Percentiles rank a stretch among this genome's conserved stretches.
These are phyloP conservation scores for Trichomonas vaginalis DNA, from an alignment of 208 protist species.

Conservation along the genomic window DNA sequence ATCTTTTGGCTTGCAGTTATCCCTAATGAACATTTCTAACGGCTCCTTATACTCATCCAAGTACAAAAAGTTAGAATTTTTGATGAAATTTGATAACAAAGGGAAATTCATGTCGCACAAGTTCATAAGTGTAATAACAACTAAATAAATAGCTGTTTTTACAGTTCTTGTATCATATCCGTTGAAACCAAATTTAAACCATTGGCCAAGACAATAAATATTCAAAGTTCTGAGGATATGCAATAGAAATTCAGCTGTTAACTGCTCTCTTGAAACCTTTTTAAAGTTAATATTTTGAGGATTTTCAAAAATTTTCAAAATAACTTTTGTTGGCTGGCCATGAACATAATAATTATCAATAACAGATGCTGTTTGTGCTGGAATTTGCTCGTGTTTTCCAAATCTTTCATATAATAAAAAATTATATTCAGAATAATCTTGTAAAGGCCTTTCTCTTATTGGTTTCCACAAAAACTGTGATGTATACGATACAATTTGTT, in stretches of 20 bases:
- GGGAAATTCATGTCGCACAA: not conserved
- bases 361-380: too few relatives aligned
- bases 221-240: not conserved
- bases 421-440: not conserved
- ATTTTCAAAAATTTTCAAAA: not conserved
- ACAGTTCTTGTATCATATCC: not conserved
- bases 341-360: not conserved
- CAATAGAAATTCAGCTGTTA: not conserved
- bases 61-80: not conserved
- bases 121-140: not conserved
- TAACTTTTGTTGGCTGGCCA: not conserved
- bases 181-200: not conserved
- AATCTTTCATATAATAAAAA: too few relatives aligned
- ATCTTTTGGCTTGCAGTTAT: too few relatives aligned
- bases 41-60: too few relatives aligned
- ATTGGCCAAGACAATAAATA: not conserved
- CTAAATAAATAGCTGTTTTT: not conserved
- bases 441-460: not conserved
- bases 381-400: too few relatives aligned
- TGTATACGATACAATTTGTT: not conserved
- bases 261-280: not conserved
- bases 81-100: not conserved
- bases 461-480: not conserved
- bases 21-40: too few relatives aligned
- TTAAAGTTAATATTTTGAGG: not conserved